Evolutionary conservation across 75 land plant genomes (phyloP).

Genomic region (Chamaecyparis obtusa): DNA sequence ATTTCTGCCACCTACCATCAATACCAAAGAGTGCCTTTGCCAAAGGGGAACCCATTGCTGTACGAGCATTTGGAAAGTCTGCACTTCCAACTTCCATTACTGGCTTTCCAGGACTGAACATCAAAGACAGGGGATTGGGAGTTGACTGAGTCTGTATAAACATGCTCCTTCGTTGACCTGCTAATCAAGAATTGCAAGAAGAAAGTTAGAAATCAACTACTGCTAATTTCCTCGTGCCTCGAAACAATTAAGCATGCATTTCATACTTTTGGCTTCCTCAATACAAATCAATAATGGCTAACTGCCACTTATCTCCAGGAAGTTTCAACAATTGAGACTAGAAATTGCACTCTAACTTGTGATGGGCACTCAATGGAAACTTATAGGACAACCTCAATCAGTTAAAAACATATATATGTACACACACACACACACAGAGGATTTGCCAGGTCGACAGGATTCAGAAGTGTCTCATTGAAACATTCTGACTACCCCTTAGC

Average conservation of each 20-base stretch:
- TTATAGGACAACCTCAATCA: no score
- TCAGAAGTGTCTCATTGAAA: no score
- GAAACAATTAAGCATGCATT: not conserved
- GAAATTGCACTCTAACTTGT: no score
- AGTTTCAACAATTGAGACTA: not conserved
- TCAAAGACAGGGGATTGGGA: conserved; percentile 90
- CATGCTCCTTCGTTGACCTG: conserved; percentile 83
- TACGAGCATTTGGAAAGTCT: conserved; percentile 91
- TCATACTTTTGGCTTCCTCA: not conserved
- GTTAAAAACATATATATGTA: no score
- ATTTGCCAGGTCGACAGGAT: no score
- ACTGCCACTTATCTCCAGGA: not conserved
- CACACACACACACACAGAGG: no score
- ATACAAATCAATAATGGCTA: not conserved
- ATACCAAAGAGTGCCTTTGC: conserved; percentile 82
- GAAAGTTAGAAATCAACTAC: not conserved
- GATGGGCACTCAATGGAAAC: no score
- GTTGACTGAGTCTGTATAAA: conserved; percentile 93
- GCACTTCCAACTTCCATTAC: conserved; percentile 97
- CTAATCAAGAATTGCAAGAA: not conserved
- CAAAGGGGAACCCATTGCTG: conserved; percentile 85
- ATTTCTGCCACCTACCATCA: conserved; percentile 56
- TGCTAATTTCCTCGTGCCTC: not conserved
- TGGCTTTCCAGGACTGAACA: conserved; percentile 93
- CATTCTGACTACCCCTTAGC: no score